A percentile compares a stretch with the other conserved stretches of the same genome.
These are phyloP conservation scores for Flaveria robusta DNA, from an alignment of 129 eudicot species.

Conservation along the genomic window DNA sequence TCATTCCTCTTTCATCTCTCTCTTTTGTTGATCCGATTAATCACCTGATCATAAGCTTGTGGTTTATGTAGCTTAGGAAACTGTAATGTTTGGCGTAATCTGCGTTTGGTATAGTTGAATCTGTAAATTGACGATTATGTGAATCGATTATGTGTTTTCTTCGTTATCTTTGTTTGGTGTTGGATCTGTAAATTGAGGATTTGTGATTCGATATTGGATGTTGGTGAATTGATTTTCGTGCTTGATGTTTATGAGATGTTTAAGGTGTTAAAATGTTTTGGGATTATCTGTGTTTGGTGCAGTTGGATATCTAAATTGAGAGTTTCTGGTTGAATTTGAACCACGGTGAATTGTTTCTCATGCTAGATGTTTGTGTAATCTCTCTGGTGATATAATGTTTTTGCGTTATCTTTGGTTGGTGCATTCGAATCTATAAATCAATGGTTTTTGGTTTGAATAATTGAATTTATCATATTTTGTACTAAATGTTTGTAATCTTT, in stretches of 20 bases:
- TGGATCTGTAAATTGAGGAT: too few relatives aligned
- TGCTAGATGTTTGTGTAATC: not conserved
- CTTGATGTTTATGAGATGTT: not conserved
- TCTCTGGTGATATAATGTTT: not conserved
- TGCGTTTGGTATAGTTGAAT: not conserved
- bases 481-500: too few relatives aligned
- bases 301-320: not conserved
- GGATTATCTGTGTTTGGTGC: not conserved
- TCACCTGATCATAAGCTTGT: not conserved
- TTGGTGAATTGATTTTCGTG: too few relatives aligned
- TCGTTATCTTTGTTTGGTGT: too few relatives aligned
- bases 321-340: not conserved
- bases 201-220: not conserved
- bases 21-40: not conserved
- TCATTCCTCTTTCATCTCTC: not conserved
- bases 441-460: too few relatives aligned
- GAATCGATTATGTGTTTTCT: too few relatives aligned
- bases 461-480: too few relatives aligned
- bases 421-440: too few relatives aligned
- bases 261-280: not conserved
- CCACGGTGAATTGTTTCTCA: not conserved
- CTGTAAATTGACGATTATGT: not conserved
- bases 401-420: too few relatives aligned
- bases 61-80: not conserved
- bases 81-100: not conserved